Evolutionary conservation across 768 basidiomycete genomes (phyloP).

Genomic region (Hebeloma cylindrosporum): DNA sequence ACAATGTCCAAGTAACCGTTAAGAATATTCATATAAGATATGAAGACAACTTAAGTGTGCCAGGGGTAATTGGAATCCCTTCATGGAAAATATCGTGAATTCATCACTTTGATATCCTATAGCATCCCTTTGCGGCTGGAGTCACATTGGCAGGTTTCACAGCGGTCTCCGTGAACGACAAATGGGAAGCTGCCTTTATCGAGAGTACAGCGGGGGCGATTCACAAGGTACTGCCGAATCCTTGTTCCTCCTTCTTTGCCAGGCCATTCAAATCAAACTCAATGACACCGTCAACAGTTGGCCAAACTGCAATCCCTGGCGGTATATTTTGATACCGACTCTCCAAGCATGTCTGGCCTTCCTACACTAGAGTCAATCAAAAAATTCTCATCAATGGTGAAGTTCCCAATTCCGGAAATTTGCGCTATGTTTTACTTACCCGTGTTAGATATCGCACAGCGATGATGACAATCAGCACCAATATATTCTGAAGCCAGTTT

Average conservation of each 20-base stretch:
- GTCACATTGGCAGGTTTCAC: conserved; percentile 86
- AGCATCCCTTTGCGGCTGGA: conserved; percentile 96
- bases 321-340: conserved; percentile 94
- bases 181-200: conserved; percentile 91
- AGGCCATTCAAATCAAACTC: neutral
- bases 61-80: conserved; percentile 57
- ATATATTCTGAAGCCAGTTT: conserved; percentile 93
- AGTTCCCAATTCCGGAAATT: conserved; percentile 5
- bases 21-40: conserved; percentile 96
- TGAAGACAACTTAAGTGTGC: conserved; percentile 92
- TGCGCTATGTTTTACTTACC: neutral
- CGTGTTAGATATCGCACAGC: conserved; percentile 41
- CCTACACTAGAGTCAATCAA: conserved; percentile 63
- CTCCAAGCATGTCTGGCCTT: conserved; percentile 71
- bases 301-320: conserved; percentile 85
- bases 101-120: conserved; percentile 3
- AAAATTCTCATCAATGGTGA: conserved; percentile 74
- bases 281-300: conserved; percentile 48
- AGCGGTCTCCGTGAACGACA: conserved; percentile 83
- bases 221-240: conserved; percentile 69
- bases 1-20: conserved; percentile 94
- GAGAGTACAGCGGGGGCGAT: conserved; percentile 84
- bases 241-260: neutral
- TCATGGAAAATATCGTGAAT: conserved; percentile 3
- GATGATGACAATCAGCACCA: conserved; percentile 71